Evolutionary conservation across 306 rosid genomes (phyloP), one percentile per base, ranked within the genome.

Genomic region (Fragaria vesca): DNA sequence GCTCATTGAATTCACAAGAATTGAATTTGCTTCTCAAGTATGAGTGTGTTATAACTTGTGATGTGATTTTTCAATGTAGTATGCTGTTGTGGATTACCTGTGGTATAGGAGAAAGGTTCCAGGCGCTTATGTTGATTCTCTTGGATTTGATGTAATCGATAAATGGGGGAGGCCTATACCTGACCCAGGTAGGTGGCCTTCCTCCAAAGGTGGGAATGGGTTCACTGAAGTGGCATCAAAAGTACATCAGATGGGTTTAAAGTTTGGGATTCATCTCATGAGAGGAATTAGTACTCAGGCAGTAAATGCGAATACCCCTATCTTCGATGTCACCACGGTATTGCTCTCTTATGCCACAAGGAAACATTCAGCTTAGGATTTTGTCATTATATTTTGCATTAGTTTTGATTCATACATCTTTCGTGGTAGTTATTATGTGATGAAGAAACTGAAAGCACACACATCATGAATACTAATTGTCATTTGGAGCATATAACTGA

Each of bases 201-300:
- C 99, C 72, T 96, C 97, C 62, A 28, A 5, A 73, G 93, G 84
- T 66, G 98, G 94, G 68, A 90, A 81, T 20, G 99, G 98, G 63
- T 91, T 96, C 86, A 50, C 78, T 47, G 72, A 81, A 84, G 86
- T 96, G 81, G 97, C 96, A 70, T 79, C 81, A 38, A 86, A 83
- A 91, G 96, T 96, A 48, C 99, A 91, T 81, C 68, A 80, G 72
- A 60, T 91, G 88, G 99, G 98, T 80, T 90, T 96, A 69, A 93
- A 91, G 87, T 93, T 96, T 70, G 99, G 99, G 75, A 90, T 96
- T 90, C 99, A 93, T 88, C 82, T 95, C 66, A 95, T 95, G 99
- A 90, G 97, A 81, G 99, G 97, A 77, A 95, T 95, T 80, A 95
- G 99, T 82, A 93, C 99, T 28, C 99, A 95, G 84, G 96, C 96